Evolutionary conservation across 177 flowering plant species (phyloP), one percentile per base, ranked within the genome.

Genomic region (Vitis hybrid): DNA sequence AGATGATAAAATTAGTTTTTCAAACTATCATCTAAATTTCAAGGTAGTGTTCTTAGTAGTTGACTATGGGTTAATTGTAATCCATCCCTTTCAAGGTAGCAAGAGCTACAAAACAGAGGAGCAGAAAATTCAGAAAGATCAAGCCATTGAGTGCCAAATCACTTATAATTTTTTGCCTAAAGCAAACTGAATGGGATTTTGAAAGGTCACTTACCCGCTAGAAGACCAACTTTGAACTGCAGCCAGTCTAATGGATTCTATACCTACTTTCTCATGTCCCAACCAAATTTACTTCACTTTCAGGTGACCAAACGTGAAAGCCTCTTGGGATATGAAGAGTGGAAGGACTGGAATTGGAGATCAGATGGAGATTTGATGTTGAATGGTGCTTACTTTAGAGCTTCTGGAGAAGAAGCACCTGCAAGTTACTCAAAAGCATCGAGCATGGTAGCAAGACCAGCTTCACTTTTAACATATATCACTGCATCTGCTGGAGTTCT

Each of bases 271-370:
- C 45, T 39, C 1, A 39, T 39, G 45, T 39, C 45, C 45, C 45
- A 7, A 39, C 45, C 45, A 39, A 39, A 39, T 39, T 39, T 39
- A 4, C 2, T 60, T 65, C 15, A 16, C 7, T 1, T 51, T 45
- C 77, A 84, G 87, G 82, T 82, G 68, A 82, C 86, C 2, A 81
- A 84, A 61, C 76, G 62, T 1, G 85, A 84, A 31, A 52, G 48
- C 48, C 26, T 13, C 19, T 1, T 50, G 48, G 68, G 56, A 33
- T 56, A 73, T 9, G 73, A 13, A 0, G 86, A 72, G 51, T 84
- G 87, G 89, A 79, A 78, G 80, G 61, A 70, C 3, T 82, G 89
- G 86, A 81, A 78, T 29, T 82, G 87, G 86, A 82, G 84, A 70
- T 82, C 89, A 68, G 89, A 82, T 5, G 87, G 85, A 26, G 85